Evolutionary conservation across 1,139 yeast genomes (phyloP).

Genomic region (Candida neerlandica): DNA sequence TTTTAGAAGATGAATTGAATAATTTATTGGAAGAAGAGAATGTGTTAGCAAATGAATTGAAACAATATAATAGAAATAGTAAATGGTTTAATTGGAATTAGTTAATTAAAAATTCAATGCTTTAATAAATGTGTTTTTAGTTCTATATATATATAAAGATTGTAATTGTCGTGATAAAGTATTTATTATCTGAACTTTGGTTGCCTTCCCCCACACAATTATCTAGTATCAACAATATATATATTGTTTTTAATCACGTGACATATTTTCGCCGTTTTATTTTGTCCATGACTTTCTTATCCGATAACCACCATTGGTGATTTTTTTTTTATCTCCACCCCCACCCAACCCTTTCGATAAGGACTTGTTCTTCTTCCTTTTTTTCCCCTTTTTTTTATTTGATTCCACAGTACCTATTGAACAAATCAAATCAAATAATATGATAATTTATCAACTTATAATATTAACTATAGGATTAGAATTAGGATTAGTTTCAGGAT

Average conservation of each 20-base stretch:
- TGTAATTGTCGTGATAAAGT: neutral
- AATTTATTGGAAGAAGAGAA: constrained; percentile 31
- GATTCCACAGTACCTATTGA: too few relatives aligned
- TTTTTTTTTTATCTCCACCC: neutral
- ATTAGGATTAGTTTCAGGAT: neutral
- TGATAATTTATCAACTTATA: neutral
- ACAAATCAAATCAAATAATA: too few relatives aligned
- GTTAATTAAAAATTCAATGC: neutral
- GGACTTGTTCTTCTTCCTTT: neutral
- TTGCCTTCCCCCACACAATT: neutral
- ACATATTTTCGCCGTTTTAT: too few relatives aligned
- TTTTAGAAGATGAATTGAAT: constrained; percentile 51
- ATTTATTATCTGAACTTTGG: neutral
- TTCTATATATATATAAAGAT: neutral
- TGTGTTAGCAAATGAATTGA: constrained; percentile 31
- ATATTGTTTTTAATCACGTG: too few relatives aligned
- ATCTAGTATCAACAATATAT: too few relatives aligned
- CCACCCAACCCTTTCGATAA: neutral
- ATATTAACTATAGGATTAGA: neutral
- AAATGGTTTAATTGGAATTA: constrained; percentile 37
- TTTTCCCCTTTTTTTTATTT: too few relatives aligned
- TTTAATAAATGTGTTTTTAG: neutral
- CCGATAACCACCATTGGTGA: neutral
- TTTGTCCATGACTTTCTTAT: neutral
- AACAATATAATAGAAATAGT: constrained; percentile 20